Percentiles rank a stretch among this genome's conserved stretches.
Evolutionary conservation across 495 filamentous ascomycete genomes (phyloP).

Genomic region (Talaromyces thailandensis): DNA sequence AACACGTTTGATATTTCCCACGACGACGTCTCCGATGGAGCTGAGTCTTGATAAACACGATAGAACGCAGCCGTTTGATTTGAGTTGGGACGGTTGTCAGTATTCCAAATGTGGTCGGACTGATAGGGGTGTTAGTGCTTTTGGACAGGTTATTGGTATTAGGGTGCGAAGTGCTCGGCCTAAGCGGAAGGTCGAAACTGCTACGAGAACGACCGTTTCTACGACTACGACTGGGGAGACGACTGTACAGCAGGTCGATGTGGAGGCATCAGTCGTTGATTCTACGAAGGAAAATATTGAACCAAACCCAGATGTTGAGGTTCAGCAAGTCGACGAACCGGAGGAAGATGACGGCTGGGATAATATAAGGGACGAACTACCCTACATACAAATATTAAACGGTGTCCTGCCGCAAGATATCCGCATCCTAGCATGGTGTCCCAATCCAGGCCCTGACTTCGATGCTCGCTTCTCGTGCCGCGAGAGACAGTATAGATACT

Average conservation of each 20-base stretch:
- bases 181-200: slow-evolving; percentile 10
- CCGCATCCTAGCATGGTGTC: slow-evolving; percentile 86
- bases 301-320: neutral
- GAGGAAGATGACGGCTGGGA: slow-evolving; percentile 47
- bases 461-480: slow-evolving; percentile 89
- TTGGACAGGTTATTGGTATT: slow-evolving; percentile 87
- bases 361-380: slow-evolving; percentile 69
- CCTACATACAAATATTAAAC: slow-evolving; percentile 75
- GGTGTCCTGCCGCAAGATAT: slow-evolving; percentile 83
- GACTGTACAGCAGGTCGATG: neutral
- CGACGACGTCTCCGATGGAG: slow-evolving; percentile 25
- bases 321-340: neutral
- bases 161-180: slow-evolving; percentile 72
- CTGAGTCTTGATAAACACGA: slow-evolving; percentile 19
- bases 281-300: slow-evolving; percentile 14
- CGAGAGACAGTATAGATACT: slow-evolving; percentile 85
- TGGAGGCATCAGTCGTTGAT: neutral
- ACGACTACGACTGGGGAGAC: neutral
- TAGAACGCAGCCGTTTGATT: slow-evolving; percentile 29
- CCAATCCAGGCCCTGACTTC: slow-evolving; percentile 65
- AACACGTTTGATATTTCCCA: slow-evolving; percentile 69
- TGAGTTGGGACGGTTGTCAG: slow-evolving; percentile 70
- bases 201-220: neutral
- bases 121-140: slow-evolving; percentile 88
- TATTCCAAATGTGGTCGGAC: slow-evolving; percentile 95